phyloP scores from a whole-genome alignment of 2,329 filamentous ascomycete genomes.

The Sphaerulina musiva region DNA sequence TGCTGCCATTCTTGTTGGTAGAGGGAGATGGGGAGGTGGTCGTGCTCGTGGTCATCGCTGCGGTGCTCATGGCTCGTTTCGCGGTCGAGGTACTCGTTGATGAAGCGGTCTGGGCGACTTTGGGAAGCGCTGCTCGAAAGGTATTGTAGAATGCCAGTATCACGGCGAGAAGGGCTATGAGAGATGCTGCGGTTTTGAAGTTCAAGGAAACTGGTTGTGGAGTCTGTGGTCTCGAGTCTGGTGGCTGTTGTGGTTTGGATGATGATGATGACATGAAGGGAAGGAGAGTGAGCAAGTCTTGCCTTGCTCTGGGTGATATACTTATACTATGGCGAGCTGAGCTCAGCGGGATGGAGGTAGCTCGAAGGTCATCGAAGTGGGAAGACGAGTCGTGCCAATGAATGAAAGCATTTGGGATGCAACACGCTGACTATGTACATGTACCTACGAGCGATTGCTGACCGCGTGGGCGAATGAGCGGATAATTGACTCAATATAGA shows the following conservation, averaged over 20 bases:
- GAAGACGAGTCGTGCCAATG: constrained; percentile 7
- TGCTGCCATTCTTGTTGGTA: constrained; percentile 12
- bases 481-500: not conserved
- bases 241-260: constrained; percentile 17
- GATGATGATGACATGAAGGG: constrained; percentile 18
- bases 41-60: constrained; percentile 25
- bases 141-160: constrained; percentile 42
- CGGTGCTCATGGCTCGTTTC: constrained; percentile 37
- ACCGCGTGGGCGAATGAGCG: not conserved
- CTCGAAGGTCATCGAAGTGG: constrained; percentile 6
- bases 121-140: constrained; percentile 35
- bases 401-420: too few species aligned
- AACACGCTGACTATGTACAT: too few species aligned
- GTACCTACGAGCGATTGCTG: not conserved
- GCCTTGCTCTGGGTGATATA: not conserved
- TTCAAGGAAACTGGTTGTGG: constrained; percentile 12
- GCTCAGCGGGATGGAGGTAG: not conserved
- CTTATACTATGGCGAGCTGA: constrained; percentile 17
- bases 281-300: not conserved
- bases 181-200: constrained; percentile 27
- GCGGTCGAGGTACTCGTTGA: constrained; percentile 1
- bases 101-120: constrained; percentile 15
- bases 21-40: not conserved
- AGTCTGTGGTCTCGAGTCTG: constrained; percentile 1
- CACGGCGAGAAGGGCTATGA: constrained; percentile 37